A percentile compares a stretch with the other conserved stretches of the same genome.
Evolutionary conservation across 192 early-diverging fungal genomes (phyloP).

Genomic region (Podila verticillata): DNA sequence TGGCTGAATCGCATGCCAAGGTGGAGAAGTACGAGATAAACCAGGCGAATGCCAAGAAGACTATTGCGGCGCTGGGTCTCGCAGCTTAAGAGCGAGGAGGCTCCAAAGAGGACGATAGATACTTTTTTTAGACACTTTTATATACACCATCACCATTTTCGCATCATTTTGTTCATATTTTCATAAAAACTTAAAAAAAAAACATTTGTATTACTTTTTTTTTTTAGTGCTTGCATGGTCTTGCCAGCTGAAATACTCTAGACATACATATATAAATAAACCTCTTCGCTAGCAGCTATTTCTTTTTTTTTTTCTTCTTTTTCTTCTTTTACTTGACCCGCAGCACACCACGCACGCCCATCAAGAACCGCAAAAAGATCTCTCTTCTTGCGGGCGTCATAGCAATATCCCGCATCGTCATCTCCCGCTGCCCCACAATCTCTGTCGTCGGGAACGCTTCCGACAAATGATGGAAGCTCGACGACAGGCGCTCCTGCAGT

Average conservation of each 20-base stretch:
- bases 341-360: constrained; percentile 73
- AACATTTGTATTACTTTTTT: too few species aligned
- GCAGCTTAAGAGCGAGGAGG: not conserved
- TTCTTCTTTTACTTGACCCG: constrained; percentile 60
- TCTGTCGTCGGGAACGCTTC: constrained; percentile 47
- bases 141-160: too few species aligned
- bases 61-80: constrained; percentile 13
- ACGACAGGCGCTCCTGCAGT: constrained; percentile 56
- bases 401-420: constrained; percentile 53
- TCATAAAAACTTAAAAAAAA: too few species aligned
- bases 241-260: too few species aligned
- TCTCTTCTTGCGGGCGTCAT: constrained; percentile 33
- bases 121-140: not conserved
- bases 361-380: constrained; percentile 62
- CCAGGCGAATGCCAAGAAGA: constrained; percentile 33
- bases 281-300: not conserved
- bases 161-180: too few species aligned
- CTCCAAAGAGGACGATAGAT: not conserved
- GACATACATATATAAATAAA: too few species aligned
- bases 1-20: constrained; percentile 65
- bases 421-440: constrained; percentile 38
- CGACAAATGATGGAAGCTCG: constrained; percentile 55
- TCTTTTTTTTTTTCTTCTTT: not conserved
- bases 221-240: too few species aligned
- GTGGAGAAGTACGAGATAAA: constrained; percentile 61